Evolutionary conservation across 768 basidiomycete species (phyloP), one percentile per base, ranked within the genome.

Genomic region (Agaricus blazei): DNA sequence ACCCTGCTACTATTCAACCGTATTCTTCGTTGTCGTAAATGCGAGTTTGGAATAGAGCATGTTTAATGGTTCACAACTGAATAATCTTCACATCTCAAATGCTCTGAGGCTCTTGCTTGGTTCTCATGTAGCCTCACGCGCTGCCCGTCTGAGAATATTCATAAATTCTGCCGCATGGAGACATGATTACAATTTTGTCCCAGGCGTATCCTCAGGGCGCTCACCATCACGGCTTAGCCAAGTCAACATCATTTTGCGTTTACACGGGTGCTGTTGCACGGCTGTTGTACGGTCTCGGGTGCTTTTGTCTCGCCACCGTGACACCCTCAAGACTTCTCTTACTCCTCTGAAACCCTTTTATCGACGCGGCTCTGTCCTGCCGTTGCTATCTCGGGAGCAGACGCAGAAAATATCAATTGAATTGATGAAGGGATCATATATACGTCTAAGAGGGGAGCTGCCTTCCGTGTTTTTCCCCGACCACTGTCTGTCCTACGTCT

Each of bases 221-320:
- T 40, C 38, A 40, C n/a, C 9, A 48, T 36, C 48, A 48, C 12
- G 4, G n/a, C 12, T 19, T 19, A 19, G 38, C 12, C 4, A 14
- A 40, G 38, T 19, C 38, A 14, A 40, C 31, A 45, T 45, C 42
- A 52, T 37, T 9, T 26, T 19, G 15, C 24, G 38, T 19, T 31
- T 36, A 36, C 51, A 37, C 54, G 54, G 54, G 48, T 56, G 54
- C 54, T 56, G 34, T 55, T 42, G 36, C 26, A 23, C 9, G 38
- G 37, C 15, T 11, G 38, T 36, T 47, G 44, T 31, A 40, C 38
- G 4, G n/a, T 40, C 38, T 14, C 54, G 54, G 54, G 42, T 56
- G 54, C 54, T 49, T 41, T 56, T 55, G 31, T 31, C 31, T 9
- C 31, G 5, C 31, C 9, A 9, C 31, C 31, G 9, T 31, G 31